A percentile compares a stretch with the other conserved stretches of the same genome.
phyloP scores from a whole-genome alignment of 2,329 filamentous ascomycete species.

The Clathrospora elynae region DNA sequence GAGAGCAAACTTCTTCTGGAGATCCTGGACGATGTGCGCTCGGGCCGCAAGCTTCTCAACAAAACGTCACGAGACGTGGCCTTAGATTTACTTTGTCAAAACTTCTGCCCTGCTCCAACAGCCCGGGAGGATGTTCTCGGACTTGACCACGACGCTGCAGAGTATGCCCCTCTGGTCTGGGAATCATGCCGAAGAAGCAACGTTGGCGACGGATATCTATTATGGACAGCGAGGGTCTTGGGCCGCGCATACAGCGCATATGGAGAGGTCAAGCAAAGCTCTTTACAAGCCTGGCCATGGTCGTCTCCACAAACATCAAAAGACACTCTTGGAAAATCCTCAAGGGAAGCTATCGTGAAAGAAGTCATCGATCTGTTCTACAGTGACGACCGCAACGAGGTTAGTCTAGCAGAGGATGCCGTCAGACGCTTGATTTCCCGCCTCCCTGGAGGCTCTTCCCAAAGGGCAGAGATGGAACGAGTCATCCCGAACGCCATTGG shows the following conservation, averaged over 20 bases:
- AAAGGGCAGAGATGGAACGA: slow-evolving; percentile 37
- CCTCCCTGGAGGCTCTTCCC: slow-evolving; percentile 26
- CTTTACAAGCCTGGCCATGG: slow-evolving; percentile 36
- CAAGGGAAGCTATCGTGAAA: slow-evolving; percentile 44
- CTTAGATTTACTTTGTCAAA: slow-evolving; percentile 72
- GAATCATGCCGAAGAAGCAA: slow-evolving; percentile 71
- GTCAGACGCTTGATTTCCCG: slow-evolving; percentile 41
- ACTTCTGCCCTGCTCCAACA: slow-evolving; percentile 68
- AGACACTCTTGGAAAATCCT: slow-evolving; percentile 35
- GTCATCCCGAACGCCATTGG: slow-evolving; percentile 39
- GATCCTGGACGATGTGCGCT: slow-evolving; percentile 74
- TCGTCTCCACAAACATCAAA: slow-evolving; percentile 24
- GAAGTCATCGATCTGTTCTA: slow-evolving; percentile 46
- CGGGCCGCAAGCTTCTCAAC: slow-evolving; percentile 68
- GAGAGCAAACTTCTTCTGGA: slow-evolving; percentile 81
- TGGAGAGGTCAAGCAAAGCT: slow-evolving; percentile 63
- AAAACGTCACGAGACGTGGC: slow-evolving; percentile 71
- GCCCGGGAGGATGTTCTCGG: slow-evolving; percentile 70
- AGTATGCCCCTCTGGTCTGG: slow-evolving; percentile 72
- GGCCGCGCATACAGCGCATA: slow-evolving; percentile 74
- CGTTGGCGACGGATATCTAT: slow-evolving; percentile 70
- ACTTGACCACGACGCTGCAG: slow-evolving; percentile 66
- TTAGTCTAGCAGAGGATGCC: slow-evolving; percentile 53
- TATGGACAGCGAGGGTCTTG: slow-evolving; percentile 85
- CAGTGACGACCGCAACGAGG: slow-evolving; percentile 48